Conservation (phyloP, 2,329 filamentous ascomycete genomes). For the Lecanosticta acicola region DNA sequence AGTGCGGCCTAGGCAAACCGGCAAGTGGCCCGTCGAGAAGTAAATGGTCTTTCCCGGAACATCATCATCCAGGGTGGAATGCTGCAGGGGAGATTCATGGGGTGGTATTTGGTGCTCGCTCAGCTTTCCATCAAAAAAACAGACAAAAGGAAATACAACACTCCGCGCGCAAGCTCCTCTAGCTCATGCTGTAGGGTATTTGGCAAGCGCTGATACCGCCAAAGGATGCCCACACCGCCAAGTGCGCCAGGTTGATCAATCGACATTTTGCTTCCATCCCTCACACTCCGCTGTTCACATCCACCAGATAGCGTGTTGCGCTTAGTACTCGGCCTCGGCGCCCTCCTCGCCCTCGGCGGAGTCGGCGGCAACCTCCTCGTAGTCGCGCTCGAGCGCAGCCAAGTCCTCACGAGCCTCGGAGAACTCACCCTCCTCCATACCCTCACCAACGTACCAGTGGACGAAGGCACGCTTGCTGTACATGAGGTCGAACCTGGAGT, state of each 20-base stretch:
- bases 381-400: slow-evolving; percentile 94
- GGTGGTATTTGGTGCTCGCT: slow-evolving; percentile 10
- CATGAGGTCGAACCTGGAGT: slow-evolving; percentile 80
- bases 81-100: background rate
- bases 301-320: background rate
- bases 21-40: background rate
- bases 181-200: slow-evolving; percentile 12
- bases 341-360: slow-evolving; percentile 82
- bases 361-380: slow-evolving; percentile 96
- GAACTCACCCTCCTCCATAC: slow-evolving; percentile 99
- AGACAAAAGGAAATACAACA: slow-evolving; percentile 9
- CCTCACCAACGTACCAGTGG: slow-evolving; percentile 99
- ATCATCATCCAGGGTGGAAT: slow-evolving; percentile 1
- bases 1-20: background rate
- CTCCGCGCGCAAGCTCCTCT: slow-evolving; percentile 8
- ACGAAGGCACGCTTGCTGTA: slow-evolving; percentile 99
- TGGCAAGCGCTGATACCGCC: slow-evolving; percentile 7
- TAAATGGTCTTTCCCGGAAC: background rate
- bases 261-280: slow-evolving; percentile 1
- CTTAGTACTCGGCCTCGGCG: slow-evolving; percentile 86
- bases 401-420: slow-evolving; percentile 98
- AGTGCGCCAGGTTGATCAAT: slow-evolving; percentile 7
- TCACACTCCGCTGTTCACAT: background rate
- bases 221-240: slow-evolving; percentile 9
- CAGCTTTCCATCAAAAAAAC: slow-evolving; percentile 7